A percentile compares a stretch with the other conserved stretches of the same genome.
Evolutionary conservation across 371 early-diverging fungal genomes (phyloP).

Genomic region (Parasitella parasitica): DNA sequence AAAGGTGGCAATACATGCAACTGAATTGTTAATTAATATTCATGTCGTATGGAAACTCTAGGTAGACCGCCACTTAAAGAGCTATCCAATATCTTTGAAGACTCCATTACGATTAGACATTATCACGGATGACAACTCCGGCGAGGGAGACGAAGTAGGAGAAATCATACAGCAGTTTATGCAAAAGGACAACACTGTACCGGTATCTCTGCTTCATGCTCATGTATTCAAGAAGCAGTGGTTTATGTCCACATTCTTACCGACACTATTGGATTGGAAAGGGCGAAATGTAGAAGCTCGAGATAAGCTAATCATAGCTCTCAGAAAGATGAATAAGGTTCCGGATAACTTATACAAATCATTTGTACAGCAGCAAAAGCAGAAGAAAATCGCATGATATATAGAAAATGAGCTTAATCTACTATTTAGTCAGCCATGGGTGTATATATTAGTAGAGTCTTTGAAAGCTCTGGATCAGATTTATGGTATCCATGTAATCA

Average conservation of each 20-base stretch:
- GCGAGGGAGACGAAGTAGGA: background rate
- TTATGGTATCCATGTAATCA: too few species aligned
- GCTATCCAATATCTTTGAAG: slow-evolving; percentile 7
- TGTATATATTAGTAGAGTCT: too few species aligned
- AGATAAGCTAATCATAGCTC: slow-evolving; percentile 8
- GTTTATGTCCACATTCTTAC: slow-evolving; percentile 25
- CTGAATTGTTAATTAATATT: background rate
- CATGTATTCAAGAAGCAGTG: slow-evolving; percentile 20
- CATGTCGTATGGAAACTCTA: background rate
- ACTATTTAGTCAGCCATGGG: too few species aligned
- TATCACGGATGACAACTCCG: background rate
- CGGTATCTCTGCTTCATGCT: slow-evolving; percentile 10
- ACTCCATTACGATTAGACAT: background rate
- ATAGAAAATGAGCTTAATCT: too few species aligned
- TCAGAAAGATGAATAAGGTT: slow-evolving; percentile 18
- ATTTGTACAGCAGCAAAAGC: background rate
- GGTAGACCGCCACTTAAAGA: slow-evolving; percentile 16
- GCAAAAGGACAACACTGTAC: slow-evolving; percentile 1
- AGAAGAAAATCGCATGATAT: too few species aligned
- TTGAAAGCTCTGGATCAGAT: too few species aligned
- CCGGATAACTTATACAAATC: slow-evolving; percentile 8
- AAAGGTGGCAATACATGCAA: too few species aligned
- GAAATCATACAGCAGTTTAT: background rate
- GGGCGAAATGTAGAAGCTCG: background rate
- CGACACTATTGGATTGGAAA: slow-evolving; percentile 16